Evolutionary conservation across 768 basidiomycete species (phyloP).

Genomic region (Tubosaeta brunneosetosa): DNA sequence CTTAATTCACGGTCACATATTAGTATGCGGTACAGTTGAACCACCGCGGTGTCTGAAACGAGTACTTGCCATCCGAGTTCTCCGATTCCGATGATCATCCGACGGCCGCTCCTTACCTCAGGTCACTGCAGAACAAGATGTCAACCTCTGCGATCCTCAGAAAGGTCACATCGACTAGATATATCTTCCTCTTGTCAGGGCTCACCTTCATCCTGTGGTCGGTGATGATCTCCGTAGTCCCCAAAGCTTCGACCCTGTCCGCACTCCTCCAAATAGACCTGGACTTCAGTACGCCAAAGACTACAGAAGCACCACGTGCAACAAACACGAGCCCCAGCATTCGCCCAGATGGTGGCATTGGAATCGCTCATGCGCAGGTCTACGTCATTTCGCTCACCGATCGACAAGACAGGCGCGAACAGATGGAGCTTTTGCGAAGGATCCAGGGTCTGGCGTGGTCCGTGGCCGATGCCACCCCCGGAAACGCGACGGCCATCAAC

Average conservation of each 20-base stretch:
- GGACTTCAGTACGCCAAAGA: neutral
- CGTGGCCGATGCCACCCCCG: conserved; percentile 46
- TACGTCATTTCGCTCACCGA: conserved; percentile 59
- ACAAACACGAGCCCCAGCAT: neutral
- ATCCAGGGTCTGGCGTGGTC: conserved; percentile 49
- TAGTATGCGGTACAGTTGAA: too few relatives aligned
- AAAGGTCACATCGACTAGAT: conserved; percentile 15
- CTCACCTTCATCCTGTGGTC: conserved; percentile 21
- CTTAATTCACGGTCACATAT: too few relatives aligned
- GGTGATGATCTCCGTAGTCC: conserved; percentile 5
- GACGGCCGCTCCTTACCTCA: too few relatives aligned
- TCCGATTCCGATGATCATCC: too few relatives aligned
- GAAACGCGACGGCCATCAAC: conserved; percentile 35
- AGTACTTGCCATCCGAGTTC: too few relatives aligned
- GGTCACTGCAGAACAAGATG: conserved; percentile 2
- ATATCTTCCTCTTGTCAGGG: conserved; percentile 20
- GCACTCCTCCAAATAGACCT: conserved; percentile 16
- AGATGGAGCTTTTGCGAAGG: conserved; percentile 53
- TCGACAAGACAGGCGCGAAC: conserved; percentile 48
- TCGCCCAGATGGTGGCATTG: conserved; percentile 22
- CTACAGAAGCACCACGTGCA: neutral
- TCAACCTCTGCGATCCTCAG: conserved; percentile 3
- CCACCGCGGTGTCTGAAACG: too few relatives aligned
- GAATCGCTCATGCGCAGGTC: conserved; percentile 36
- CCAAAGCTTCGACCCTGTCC: conserved; percentile 9